These are phyloP conservation scores for Spathaspora jeffriesii DNA, from an alignment of 1,139 yeast genomes.

Conservation along the genomic window DNA sequence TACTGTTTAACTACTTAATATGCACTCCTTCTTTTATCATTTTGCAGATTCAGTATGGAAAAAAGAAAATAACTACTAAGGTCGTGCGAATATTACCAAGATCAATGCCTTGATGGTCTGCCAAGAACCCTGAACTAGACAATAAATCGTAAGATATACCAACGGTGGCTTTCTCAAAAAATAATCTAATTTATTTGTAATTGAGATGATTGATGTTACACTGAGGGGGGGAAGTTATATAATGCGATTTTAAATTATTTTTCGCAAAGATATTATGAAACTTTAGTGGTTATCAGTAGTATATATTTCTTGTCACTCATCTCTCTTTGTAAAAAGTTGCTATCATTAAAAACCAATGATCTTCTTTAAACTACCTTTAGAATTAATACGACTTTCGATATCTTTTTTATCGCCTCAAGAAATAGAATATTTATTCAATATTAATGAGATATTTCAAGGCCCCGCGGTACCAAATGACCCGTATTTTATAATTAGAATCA, in stretches of 20 bases:
- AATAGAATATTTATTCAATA: slow-evolving; percentile 16
- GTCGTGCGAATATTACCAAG: background rate
- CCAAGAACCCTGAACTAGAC: no score
- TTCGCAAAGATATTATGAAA: background rate
- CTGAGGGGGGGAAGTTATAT: background rate
- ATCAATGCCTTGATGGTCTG: background rate
- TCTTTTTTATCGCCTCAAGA: slow-evolving; percentile 17
- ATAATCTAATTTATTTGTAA: background rate
- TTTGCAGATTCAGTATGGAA: no score
- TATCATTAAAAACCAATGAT: background rate
- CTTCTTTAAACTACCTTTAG: slow-evolving; percentile 14
- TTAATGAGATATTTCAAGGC: slow-evolving; percentile 10
- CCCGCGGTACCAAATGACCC: slow-evolving; percentile 5
- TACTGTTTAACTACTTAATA: no score
- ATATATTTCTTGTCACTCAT: background rate
- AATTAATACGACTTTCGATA: slow-evolving; percentile 15
- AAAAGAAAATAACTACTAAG: background rate
- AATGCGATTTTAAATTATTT: background rate
- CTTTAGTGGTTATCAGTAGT: slow-evolving; percentile 19
- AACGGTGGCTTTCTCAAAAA: background rate
- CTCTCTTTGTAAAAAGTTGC: background rate
- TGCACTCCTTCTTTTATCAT: no score
- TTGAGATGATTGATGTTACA: background rate
- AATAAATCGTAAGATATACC: no score
- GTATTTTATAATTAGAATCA: slow-evolving; percentile 15